Conservation (phyloP, 176 grass and related monocot species). For the Eragrostis curvula region DNA sequence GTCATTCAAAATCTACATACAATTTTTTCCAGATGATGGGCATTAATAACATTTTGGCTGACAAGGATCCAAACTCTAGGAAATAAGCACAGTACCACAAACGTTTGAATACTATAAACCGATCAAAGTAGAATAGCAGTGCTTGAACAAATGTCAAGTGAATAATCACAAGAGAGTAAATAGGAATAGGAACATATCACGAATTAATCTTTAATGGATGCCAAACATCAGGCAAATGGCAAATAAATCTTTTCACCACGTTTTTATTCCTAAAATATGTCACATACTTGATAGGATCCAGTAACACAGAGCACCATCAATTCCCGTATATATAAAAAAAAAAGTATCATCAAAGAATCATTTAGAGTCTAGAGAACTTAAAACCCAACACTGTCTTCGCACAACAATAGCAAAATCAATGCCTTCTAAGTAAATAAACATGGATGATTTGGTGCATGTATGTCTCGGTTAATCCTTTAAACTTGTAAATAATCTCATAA, state of each 20-base stretch:
- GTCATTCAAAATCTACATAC: constrained; percentile 84
- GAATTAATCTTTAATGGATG: neutral
- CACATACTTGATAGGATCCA: neutral
- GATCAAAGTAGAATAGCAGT: neutral
- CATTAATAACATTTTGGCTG: neutral
- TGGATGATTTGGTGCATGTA: constrained; percentile 5
- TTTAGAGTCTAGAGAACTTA: neutral
- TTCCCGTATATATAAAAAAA: neutral
- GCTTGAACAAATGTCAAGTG: neutral
- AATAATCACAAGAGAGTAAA: neutral
- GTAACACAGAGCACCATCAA: too few species aligned
- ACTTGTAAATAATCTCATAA: neutral
- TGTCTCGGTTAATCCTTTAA: constrained; percentile 13
- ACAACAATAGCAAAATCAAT: neutral
- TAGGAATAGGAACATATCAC: neutral
- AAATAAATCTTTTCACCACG: neutral
- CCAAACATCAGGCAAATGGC: constrained; percentile 13
- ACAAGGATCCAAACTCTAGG: constrained; percentile 1
- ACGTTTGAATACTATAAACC: neutral
- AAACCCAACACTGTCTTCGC: neutral
- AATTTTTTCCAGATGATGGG: constrained; percentile 10
- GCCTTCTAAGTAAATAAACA: neutral
- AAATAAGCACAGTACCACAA: neutral
- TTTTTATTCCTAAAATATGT: constrained; percentile 12
- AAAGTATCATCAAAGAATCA: constrained; percentile 1